A percentile compares a stretch with the other conserved stretches of the same genome.
phyloP scores from a whole-genome alignment of 495 filamentous ascomycete genomes.

The Friedmanniomyces simplex region DNA sequence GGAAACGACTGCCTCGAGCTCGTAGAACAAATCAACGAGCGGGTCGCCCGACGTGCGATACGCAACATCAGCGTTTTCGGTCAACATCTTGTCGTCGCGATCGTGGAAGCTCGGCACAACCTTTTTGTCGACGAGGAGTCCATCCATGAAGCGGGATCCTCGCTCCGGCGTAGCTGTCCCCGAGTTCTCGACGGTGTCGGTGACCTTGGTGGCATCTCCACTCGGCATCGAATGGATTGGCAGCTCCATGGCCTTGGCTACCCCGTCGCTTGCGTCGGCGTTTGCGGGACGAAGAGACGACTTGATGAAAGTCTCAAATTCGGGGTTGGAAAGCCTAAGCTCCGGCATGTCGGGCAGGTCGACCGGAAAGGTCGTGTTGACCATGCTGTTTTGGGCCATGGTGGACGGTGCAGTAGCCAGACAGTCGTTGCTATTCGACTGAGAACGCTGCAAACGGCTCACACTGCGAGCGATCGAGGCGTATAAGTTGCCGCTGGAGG shows the following conservation, averaged over 20 bases:
- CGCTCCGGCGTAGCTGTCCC: neutral
- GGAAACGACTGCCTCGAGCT: slow-evolving; percentile 31
- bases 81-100: slow-evolving; percentile 34
- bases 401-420: neutral
- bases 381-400: slow-evolving; percentile 15
- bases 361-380: slow-evolving; percentile 35
- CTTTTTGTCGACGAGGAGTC: slow-evolving; percentile 16
- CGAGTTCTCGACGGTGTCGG: neutral
- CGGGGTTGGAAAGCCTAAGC: slow-evolving; percentile 23
- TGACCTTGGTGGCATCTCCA: neutral
- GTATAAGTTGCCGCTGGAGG: too few species aligned
- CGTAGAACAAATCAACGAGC: slow-evolving; percentile 37
- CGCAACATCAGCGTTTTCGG: slow-evolving; percentile 35
- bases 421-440: too few species aligned
- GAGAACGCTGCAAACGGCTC: too few species aligned
- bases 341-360: slow-evolving; percentile 29
- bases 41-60: slow-evolving; percentile 31
- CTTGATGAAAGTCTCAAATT: slow-evolving; percentile 26
- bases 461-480: too few species aligned
- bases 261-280: neutral
- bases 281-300: slow-evolving; percentile 6
- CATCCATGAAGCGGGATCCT: slow-evolving; percentile 24
- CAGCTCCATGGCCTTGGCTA: neutral
- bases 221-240: slow-evolving; percentile 1
- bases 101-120: slow-evolving; percentile 14